A percentile compares a stretch with the other conserved stretches of the same genome.
Conservation (phyloP, 306 rosid genomes). For the Casuarina cunninghamiana region DNA sequence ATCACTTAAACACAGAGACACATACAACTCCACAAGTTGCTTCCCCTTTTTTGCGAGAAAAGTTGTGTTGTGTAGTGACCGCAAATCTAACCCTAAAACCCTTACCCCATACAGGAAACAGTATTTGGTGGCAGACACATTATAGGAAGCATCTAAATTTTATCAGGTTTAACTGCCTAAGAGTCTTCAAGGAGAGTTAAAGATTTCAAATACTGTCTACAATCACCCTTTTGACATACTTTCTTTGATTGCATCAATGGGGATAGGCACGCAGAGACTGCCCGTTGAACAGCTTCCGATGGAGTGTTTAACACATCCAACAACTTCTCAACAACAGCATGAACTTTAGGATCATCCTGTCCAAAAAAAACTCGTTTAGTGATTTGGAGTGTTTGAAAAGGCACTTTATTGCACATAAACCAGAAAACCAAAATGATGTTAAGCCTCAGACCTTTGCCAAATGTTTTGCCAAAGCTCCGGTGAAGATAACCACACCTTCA, state of each 20-base stretch:
- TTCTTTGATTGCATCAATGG: conserved; percentile 94
- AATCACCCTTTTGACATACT: conserved; percentile 42
- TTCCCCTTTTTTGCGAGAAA: background rate
- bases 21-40: background rate
- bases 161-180: conserved; percentile 15
- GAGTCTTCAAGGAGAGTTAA: conserved; percentile 5
- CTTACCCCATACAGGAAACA: background rate
- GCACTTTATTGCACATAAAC: background rate
- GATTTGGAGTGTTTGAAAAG: background rate
- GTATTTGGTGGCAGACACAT: background rate
- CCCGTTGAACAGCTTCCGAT: conserved; percentile 98
- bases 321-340: conserved; percentile 86
- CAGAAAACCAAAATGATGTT: conserved; percentile 8
- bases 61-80: background rate
- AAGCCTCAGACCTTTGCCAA: conserved; percentile 67
- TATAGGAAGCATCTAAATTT: background rate
- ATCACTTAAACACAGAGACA: background rate
- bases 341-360: conserved; percentile 95
- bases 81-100: background rate
- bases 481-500: conserved; percentile 97
- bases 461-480: conserved; percentile 96
- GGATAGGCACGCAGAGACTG: conserved; percentile 86
- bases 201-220: conserved; percentile 9
- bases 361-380: background rate
- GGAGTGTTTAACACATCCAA: conserved; percentile 96